Percentiles rank a stretch among this genome's conserved stretches.
Evolutionary conservation across 345 rosid genomes (phyloP).

Genomic region (Reutealis trisperma): DNA sequence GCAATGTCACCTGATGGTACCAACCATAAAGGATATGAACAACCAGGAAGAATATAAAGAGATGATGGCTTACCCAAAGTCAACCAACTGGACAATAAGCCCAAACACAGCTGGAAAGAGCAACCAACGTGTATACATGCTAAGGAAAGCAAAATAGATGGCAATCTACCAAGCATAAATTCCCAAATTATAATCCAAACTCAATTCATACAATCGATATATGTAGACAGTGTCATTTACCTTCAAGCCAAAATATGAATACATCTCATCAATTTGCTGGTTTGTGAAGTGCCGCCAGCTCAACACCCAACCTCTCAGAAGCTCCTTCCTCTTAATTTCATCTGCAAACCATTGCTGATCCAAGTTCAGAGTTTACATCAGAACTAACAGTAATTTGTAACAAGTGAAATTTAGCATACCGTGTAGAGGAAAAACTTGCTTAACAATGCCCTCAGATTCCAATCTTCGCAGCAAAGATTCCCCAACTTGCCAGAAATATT

Average conservation of each 20-base stretch:
- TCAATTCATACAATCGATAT: background rate
- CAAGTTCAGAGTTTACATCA: conserved; percentile 21
- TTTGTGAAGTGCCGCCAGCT: conserved; percentile 69
- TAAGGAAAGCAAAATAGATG: conserved; percentile 82
- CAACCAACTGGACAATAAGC: conserved; percentile 58
- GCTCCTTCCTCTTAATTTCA: conserved; percentile 70
- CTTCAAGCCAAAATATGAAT: conserved; percentile 84
- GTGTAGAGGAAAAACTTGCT: conserved; percentile 78
- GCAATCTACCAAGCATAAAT: conserved; percentile 59
- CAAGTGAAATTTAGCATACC: conserved; percentile 47
- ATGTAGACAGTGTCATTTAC: conserved; percentile 31
- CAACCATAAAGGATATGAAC: conserved; percentile 1
- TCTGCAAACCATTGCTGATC: conserved; percentile 44
- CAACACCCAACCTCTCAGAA: conserved; percentile 74
- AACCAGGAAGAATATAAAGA: conserved; percentile 1
- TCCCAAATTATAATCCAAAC: conserved; percentile 18
- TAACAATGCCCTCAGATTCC: conserved; percentile 68
- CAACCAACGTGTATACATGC: conserved; percentile 85
- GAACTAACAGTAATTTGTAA: conserved; percentile 13
- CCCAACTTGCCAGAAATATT: conserved; percentile 62
- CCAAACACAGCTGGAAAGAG: conserved; percentile 78
- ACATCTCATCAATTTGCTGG: conserved; percentile 84
- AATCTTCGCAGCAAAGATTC: conserved; percentile 65
- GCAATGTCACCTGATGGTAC: conserved; percentile 5
- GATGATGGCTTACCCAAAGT: conserved; percentile 58